A percentile compares a stretch with the other conserved stretches of the same genome.
Evolutionary conservation across 2,329 filamentous ascomycete genomes (phyloP).

Genomic region (Emmonsiellopsis sp.): DNA sequence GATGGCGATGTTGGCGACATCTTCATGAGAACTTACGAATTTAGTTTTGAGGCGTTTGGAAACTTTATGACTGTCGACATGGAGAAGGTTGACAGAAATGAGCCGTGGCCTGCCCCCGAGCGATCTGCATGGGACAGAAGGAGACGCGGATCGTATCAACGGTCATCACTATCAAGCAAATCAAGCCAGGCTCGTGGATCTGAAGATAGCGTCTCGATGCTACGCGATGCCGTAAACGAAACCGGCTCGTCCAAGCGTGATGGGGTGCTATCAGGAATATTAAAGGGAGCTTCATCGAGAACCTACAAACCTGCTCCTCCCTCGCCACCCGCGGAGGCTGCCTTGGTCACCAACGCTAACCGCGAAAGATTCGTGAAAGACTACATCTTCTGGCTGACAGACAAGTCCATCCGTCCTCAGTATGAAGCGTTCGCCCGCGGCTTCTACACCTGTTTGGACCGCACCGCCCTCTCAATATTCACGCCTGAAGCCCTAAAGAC

Average conservation of each 20-base stretch:
- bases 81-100: constrained; percentile 32
- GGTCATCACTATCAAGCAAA: constrained; percentile 2
- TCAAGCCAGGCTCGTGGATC: neutral
- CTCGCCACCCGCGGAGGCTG: constrained; percentile 37
- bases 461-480: constrained; percentile 63
- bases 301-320: constrained; percentile 19
- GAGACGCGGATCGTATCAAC: constrained; percentile 1
- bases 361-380: constrained; percentile 69
- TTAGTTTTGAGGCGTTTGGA: constrained; percentile 57
- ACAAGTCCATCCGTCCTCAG: constrained; percentile 67
- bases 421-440: constrained; percentile 72
- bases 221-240: constrained; percentile 5
- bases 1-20: constrained; percentile 74
- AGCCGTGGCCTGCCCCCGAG: constrained; percentile 24
- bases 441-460: constrained; percentile 66
- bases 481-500: constrained; percentile 62
- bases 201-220: constrained; percentile 8
- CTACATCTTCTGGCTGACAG: constrained; percentile 76
- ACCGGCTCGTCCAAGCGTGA: neutral
- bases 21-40: constrained; percentile 79
- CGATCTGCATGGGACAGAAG: constrained; percentile 9
- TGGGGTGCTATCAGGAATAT: constrained; percentile 12
- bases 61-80: constrained; percentile 47
- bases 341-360: constrained; percentile 72
- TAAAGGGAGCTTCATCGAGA: constrained; percentile 19